Conservation (phyloP, 108 stramenopile species). For the Stephanodiscus minutulus region DNA sequence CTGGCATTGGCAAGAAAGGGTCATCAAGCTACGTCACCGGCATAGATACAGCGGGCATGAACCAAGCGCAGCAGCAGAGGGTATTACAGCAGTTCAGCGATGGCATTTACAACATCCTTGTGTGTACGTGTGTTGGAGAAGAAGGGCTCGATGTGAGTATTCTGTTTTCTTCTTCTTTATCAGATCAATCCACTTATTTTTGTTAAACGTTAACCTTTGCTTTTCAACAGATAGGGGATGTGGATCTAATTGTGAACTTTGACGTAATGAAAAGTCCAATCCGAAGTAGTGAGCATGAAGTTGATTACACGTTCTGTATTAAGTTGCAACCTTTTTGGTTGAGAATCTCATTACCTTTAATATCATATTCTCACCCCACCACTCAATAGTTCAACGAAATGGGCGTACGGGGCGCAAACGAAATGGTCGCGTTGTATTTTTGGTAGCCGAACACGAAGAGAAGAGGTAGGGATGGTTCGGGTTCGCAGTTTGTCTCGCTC, state of each 20-base stretch:
- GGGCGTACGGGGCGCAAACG: slow-evolving; percentile 93
- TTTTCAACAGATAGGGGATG: slow-evolving; percentile 87
- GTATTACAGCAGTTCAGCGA: slow-evolving; percentile 79
- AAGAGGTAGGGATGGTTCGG: slow-evolving; percentile 12
- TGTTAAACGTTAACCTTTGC: not conserved
- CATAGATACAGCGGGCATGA: slow-evolving; percentile 65
- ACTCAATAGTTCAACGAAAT: slow-evolving; percentile 64
- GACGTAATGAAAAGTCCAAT: slow-evolving; percentile 86
- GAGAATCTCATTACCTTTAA: not conserved
- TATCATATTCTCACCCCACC: not conserved
- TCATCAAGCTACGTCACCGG: slow-evolving; percentile 6
- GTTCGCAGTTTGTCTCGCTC: not conserved
- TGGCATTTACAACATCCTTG: slow-evolving; percentile 87
- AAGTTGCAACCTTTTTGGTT: not conserved
- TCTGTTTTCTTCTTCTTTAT: slow-evolving; percentile 56
- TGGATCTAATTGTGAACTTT: slow-evolving; percentile 94
- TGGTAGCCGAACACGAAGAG: slow-evolving; percentile 76
- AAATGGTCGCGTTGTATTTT: slow-evolving; percentile 82
- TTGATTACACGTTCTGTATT: not conserved
- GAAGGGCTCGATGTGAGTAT: slow-evolving; percentile 80
- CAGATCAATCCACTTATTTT: not conserved
- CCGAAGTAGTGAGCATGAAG: slow-evolving; percentile 50
- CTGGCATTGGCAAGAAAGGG: slow-evolving; percentile 15
- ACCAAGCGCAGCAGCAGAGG: slow-evolving; percentile 82
- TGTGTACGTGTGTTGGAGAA: slow-evolving; percentile 94